Percentiles rank a stretch among this genome's conserved stretches.
phyloP scores from a whole-genome alignment of 805 yeast genomes.

The Spathaspora girioi region DNA sequence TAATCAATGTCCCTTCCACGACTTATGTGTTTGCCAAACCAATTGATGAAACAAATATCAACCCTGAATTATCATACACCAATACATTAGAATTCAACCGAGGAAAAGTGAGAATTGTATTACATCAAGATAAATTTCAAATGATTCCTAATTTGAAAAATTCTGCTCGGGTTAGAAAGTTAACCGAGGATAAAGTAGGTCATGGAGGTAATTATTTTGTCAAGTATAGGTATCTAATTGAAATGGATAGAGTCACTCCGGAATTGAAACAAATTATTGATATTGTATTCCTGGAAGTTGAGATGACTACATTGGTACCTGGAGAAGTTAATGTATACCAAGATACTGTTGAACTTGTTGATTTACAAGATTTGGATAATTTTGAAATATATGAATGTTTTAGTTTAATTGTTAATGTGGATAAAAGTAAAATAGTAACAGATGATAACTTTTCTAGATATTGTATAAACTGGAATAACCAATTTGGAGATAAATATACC shows the following conservation, averaged over 20 bases:
- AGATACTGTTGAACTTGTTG: background rate
- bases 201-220: conserved; percentile 6
- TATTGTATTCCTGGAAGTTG: conserved; percentile 2
- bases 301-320: background rate
- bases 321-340: background rate
- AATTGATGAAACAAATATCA: background rate
- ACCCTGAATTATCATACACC: background rate
- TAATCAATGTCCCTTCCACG: background rate
- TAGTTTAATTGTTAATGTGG: background rate
- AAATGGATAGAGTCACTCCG: background rate
- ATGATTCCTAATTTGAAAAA: background rate
- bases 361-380: conserved; percentile 1
- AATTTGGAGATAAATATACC: background rate
- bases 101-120: background rate
- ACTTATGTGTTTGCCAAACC: background rate
- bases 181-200: conserved; percentile 3
- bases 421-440: background rate
- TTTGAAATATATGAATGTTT: conserved; percentile 3
- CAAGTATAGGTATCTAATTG: conserved; percentile 1
- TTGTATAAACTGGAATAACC: background rate
- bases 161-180: background rate
- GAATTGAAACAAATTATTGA: conserved; percentile 3
- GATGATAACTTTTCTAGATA: background rate
- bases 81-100: background rate
- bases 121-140: conserved; percentile 2